Evolutionary conservation across 2,329 filamentous ascomycete genomes (phyloP), one percentile per base, ranked within the genome.

Genomic region (Pyrenophora graminea): DNA sequence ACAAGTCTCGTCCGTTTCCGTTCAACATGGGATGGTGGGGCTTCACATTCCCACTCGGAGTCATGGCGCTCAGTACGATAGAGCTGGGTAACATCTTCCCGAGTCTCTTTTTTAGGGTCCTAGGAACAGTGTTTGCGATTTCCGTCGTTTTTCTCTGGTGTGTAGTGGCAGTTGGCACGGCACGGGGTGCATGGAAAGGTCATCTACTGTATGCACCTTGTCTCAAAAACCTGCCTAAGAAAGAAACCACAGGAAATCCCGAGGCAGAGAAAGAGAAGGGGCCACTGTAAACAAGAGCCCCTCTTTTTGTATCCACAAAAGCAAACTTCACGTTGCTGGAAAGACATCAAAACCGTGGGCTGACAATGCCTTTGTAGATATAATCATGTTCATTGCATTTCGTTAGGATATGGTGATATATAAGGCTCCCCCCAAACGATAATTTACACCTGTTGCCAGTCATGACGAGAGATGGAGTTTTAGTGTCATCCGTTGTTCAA

Each of bases 11-110:
- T 25, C 67, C 66, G 15, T 82, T 85, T 54, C 80, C 82, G 0
- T 85, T 86, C 67, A 85, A 85, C 61, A 82, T 85, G 70, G 83
- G 82, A 12, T 84, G 82, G 82, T 85, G 81, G 82, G 80, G 80
- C 2, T 85, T 85, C 52, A 82, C 79, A 0, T 85, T 85, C 56
- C 83, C 82, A 0, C 61, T 84, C 2, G 83, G 83, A 2, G 82
- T 84, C 0, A 85, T 80, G 64, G 77, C 82, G 0, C 68, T 79
- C 7, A 76, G 70, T 27, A 82, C 80, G 0, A 75, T 75, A 3
- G 69, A 74, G 39, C 72, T 82, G 50, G 81, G 79, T 1, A 69
- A 74, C 18, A 79, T 84, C 53, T 74, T 85, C 52, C 78, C 80
- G 0, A 84, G 78, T 31, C 45, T 65, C 12, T 84, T 86, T 61